A percentile compares a stretch with the other conserved stretches of the same genome.
These are phyloP conservation scores for Acidiella bohemica DNA, from an alignment of 495 filamentous ascomycete genomes.

Conservation along the genomic window DNA sequence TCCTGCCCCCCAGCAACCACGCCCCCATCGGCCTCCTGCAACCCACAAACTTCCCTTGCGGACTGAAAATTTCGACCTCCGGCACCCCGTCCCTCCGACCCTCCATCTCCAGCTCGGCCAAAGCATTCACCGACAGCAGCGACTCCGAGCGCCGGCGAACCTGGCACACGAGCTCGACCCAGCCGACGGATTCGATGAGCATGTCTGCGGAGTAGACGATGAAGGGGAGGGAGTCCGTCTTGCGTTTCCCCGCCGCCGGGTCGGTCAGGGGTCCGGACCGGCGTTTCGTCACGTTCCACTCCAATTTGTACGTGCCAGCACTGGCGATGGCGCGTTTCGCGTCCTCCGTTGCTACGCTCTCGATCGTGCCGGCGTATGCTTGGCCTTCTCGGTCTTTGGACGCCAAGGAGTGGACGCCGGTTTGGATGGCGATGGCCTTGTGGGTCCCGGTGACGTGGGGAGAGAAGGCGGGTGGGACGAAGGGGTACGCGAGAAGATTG, in stretches of 20 bases:
- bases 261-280: constrained; percentile 49
- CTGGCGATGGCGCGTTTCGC: constrained; percentile 42
- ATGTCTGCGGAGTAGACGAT: constrained; percentile 66
- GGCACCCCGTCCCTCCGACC: constrained; percentile 36
- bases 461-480: constrained; percentile 37
- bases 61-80: constrained; percentile 70
- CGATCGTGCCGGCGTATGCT: constrained; percentile 45
- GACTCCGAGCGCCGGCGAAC: constrained; percentile 34
- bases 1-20: constrained; percentile 38
- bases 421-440: constrained; percentile 42
- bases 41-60: constrained; percentile 64
- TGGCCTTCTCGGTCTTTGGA: constrained; percentile 21
- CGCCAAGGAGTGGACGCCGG: constrained; percentile 38
- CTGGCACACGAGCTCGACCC: constrained; percentile 81
- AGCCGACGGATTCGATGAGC: constrained; percentile 79
- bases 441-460: constrained; percentile 62
- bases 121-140: constrained; percentile 2
- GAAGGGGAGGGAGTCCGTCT: constrained; percentile 53
- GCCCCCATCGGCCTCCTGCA: constrained; percentile 58
- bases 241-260: constrained; percentile 38
- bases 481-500: constrained; percentile 60
- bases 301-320: constrained; percentile 61
- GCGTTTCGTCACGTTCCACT: constrained; percentile 65
- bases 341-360: constrained; percentile 44
- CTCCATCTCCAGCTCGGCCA: not conserved